A percentile compares a stretch with the other conserved stretches of the same genome.
These are phyloP conservation scores for Mycocentrospora acerina DNA, from an alignment of 2,329 filamentous ascomycete species.

Conservation along the genomic window DNA sequence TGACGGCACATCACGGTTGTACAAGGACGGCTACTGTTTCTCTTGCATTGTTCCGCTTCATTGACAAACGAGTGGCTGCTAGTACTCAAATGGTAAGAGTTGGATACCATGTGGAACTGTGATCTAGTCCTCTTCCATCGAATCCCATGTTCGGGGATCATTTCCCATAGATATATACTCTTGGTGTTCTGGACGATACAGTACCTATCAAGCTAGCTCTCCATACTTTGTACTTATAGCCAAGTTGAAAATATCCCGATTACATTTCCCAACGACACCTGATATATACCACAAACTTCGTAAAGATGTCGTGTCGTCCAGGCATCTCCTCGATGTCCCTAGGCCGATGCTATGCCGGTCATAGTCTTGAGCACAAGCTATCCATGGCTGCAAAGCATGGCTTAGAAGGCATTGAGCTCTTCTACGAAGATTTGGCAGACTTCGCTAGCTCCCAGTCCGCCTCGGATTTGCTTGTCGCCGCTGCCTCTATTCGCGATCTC, in stretches of 20 bases:
- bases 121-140: no score
- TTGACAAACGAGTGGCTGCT: not conserved
- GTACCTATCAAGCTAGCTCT: not conserved
- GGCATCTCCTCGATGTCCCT: constrained; percentile 78
- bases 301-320: constrained; percentile 56
- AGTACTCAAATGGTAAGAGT: not conserved
- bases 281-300: not conserved
- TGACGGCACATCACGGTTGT: constrained; percentile 8
- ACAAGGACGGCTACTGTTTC: constrained; percentile 1
- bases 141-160: no score
- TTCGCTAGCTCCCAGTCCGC: constrained; percentile 52
- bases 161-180: no score
- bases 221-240: not conserved
- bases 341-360: constrained; percentile 67
- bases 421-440: constrained; percentile 73
- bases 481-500: constrained; percentile 57
- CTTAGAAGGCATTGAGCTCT: constrained; percentile 72
- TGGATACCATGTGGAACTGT: not conserved
- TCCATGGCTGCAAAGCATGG: constrained; percentile 65
- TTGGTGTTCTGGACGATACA: no score
- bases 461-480: constrained; percentile 58
- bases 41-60: constrained; percentile 4
- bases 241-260: not conserved
- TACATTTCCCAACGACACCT: not conserved
- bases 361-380: constrained; percentile 67